A percentile compares a stretch with the other conserved stretches of the same genome.
These are phyloP conservation scores for Phaffomyces opuntiae DNA, from an alignment of 805 yeast species.

Conservation along the genomic window DNA sequence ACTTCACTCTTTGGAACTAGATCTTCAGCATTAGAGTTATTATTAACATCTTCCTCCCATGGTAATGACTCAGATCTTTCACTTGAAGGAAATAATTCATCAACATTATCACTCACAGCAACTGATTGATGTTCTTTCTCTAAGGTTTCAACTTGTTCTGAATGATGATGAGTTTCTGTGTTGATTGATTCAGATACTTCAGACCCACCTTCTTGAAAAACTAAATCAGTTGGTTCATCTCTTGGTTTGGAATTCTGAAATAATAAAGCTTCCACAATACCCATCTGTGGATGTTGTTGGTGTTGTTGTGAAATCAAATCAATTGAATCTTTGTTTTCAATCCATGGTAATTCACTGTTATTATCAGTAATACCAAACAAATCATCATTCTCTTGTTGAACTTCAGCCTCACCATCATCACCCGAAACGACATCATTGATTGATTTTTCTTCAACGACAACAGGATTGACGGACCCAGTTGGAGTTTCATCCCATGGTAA, in stretches of 20 bases:
- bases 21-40: no score
- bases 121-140: neutral
- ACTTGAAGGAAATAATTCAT: neutral
- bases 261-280: neutral
- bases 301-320: no score
- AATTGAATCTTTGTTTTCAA: neutral
- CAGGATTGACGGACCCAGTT: no score
- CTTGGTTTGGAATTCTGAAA: neutral
- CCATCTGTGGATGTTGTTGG: neutral
- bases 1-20: neutral
- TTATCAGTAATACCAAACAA: neutral
- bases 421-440: neutral
- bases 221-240: neutral
- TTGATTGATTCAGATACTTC: neutral
- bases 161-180: neutral
- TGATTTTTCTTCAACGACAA: no score
- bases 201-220: neutral
- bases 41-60: neutral
- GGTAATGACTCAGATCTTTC: constrained; percentile 1
- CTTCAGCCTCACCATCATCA: constrained; percentile 1
- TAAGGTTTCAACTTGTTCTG: neutral
- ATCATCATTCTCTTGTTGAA: neutral
- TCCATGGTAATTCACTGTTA: neutral
- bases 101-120: neutral
- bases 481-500: no score